A percentile compares a stretch with the other conserved stretches of the same genome.
Conservation (phyloP, 257 asterid genomes). For the Misopates orontium region DNA sequence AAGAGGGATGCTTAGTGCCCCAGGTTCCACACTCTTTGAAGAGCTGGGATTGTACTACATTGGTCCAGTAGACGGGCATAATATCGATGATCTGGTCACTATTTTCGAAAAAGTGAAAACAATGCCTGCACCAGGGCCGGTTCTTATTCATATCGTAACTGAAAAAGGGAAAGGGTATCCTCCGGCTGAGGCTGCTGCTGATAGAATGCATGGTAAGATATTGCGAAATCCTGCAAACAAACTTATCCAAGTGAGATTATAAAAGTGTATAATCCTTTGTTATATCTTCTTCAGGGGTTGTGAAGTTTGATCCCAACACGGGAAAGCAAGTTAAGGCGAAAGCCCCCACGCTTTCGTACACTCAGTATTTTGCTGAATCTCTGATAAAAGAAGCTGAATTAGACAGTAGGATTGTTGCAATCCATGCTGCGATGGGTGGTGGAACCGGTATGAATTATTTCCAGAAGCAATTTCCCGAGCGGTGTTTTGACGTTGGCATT, state of each 20-base stretch:
- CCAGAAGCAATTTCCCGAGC: conserved; percentile 61
- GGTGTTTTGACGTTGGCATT: conserved; percentile 80
- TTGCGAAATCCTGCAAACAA: neutral
- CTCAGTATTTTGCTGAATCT: conserved; percentile 76
- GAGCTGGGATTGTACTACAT: conserved; percentile 81
- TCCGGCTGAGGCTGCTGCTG: conserved; percentile 74
- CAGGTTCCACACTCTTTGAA: conserved; percentile 75
- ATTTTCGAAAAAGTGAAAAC: conserved; percentile 60
- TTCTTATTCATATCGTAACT: conserved; percentile 67
- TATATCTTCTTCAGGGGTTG: conserved; percentile 53
- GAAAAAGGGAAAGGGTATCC: conserved; percentile 83
- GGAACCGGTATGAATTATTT: conserved; percentile 78
- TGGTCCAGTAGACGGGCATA: conserved; percentile 83
- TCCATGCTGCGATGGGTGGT: conserved; percentile 93
- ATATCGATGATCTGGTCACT: conserved; percentile 52
- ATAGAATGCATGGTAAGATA: conserved; percentile 72
- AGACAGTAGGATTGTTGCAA: conserved; percentile 60
- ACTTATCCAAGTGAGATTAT: neutral
- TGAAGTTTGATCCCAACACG: conserved; percentile 67
- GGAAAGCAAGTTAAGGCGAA: conserved; percentile 65
- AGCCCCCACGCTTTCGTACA: conserved; percentile 61
- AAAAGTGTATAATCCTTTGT: neutral
- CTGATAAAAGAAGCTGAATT: conserved; percentile 72
- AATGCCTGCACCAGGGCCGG: conserved; percentile 83
- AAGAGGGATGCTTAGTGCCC: conserved; percentile 74